phyloP scores from a whole-genome alignment of 2,329 filamentous ascomycete species.

The Colletotrichum sp. region DNA sequence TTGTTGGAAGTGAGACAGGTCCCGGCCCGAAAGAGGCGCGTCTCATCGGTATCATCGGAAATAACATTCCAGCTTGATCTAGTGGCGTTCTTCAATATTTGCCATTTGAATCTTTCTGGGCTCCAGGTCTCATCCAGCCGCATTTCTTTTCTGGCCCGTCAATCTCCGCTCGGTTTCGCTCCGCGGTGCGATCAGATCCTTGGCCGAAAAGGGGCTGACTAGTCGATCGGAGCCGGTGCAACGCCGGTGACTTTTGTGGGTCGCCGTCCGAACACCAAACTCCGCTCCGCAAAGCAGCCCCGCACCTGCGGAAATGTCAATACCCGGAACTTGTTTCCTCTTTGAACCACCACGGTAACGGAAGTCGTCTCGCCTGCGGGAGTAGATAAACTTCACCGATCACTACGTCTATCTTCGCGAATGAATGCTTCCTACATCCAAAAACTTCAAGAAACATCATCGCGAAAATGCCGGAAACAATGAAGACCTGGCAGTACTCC shows the following conservation, averaged over 20 bases:
- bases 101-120: neutral
- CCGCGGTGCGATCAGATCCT: neutral
- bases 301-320: neutral
- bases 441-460: neutral
- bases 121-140: neutral
- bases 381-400: neutral
- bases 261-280: neutral
- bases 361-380: neutral
- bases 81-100: neutral
- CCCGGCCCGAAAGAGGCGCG: neutral
- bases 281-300: neutral
- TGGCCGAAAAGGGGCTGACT: neutral
- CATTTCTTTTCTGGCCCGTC: neutral
- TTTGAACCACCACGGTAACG: neutral
- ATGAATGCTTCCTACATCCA: neutral
- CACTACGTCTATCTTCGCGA: rapidly evolving
- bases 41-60: neutral
- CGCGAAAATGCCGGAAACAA: neutral
- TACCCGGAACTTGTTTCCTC: neutral
- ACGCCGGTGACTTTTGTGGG: neutral
- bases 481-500: conserved; percentile 10
- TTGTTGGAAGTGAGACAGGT: neutral
- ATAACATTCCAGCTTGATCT: neutral
- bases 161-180: neutral
- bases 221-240: neutral